Evolutionary conservation across 345 rosid genomes (phyloP).

Genomic region (Anacardium occidentale): DNA sequence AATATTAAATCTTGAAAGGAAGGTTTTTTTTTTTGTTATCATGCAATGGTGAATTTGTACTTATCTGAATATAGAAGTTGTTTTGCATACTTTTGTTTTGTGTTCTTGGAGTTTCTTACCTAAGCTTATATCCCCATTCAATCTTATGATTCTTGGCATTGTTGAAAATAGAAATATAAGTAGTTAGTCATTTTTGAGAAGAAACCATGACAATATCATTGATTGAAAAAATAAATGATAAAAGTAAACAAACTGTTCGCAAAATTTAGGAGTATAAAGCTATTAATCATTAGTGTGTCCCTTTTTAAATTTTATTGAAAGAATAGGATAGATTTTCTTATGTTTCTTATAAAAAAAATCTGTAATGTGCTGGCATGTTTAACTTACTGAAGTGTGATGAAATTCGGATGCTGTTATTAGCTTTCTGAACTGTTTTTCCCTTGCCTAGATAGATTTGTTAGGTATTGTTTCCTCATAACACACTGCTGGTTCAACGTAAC

Average conservation of each 20-base stretch:
- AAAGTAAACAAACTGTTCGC: no score
- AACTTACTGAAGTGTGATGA: not conserved
- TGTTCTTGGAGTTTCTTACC: not conserved
- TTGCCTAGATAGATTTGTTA: not conserved
- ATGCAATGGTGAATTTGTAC: constrained; percentile 4
- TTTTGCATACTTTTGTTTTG: not conserved
- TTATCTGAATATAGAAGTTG: not conserved
- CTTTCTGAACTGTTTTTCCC: no score
- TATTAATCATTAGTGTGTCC: not conserved
- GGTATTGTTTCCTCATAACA: not conserved
- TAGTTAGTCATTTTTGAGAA: no score
- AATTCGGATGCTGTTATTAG: not conserved
- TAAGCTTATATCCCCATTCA: not conserved
- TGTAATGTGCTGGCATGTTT: not conserved
- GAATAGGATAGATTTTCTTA: not conserved
- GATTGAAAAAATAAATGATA: no score
- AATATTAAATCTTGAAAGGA: not conserved
- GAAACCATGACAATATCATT: no score
- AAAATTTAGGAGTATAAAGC: not conserved
- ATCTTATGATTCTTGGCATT: not conserved
- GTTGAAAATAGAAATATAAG: no score
- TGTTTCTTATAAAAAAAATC: no score
- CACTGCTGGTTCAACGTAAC: not conserved
- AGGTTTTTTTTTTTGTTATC: not conserved
- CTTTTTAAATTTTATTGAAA: not conserved